phyloP scores from a whole-genome alignment of 2,329 filamentous ascomycete species.

The Hawksworthiomyces lignivorus region DNA sequence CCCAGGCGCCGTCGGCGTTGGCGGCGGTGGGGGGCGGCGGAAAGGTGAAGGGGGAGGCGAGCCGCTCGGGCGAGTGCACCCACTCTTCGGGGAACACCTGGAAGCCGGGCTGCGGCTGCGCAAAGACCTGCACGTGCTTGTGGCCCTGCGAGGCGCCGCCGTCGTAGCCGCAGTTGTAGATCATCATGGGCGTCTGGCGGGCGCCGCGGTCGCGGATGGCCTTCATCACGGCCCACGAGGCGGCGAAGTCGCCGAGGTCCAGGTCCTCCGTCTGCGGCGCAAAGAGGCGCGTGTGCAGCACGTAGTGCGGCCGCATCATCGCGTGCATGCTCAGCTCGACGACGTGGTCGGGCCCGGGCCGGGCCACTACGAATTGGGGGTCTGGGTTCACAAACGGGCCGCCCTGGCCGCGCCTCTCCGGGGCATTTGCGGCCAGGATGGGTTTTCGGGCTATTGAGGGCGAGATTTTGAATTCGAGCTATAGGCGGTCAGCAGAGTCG shows the following conservation, averaged over 20 bases:
- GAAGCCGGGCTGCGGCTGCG: slow-evolving; percentile 20
- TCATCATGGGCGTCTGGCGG: slow-evolving; percentile 24
- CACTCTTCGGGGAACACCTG: slow-evolving; percentile 17
- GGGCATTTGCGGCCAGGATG: slow-evolving; percentile 17
- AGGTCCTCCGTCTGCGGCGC: slow-evolving; percentile 29
- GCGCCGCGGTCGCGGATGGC: slow-evolving; percentile 13
- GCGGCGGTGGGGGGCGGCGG: not conserved
- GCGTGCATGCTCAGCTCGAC: slow-evolving; percentile 30
- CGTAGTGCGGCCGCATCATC: slow-evolving; percentile 27
- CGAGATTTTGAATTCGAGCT: slow-evolving; percentile 23
- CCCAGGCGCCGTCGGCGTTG: not conserved
- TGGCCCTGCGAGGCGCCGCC: slow-evolving; percentile 34
- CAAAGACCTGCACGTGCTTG: slow-evolving; percentile 37
- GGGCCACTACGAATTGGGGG: slow-evolving; percentile 22
- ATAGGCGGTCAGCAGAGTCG: not conserved
- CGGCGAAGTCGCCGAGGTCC: slow-evolving; percentile 26
- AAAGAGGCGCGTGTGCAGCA: slow-evolving; percentile 31
- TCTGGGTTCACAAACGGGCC: slow-evolving; percentile 22
- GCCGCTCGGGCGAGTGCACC: too few species aligned
- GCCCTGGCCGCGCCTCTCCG: slow-evolving; percentile 17
- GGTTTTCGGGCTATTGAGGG: slow-evolving; percentile 18
- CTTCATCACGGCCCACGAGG: slow-evolving; percentile 28
- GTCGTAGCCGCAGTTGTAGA: slow-evolving; percentile 38
- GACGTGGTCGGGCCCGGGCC: slow-evolving; percentile 21
- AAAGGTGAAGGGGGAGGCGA: not conserved